Base-by-base conservation (phyloP, 2,329 filamentous ascomycete species). In the Cladosporium cucumerinum region DNA sequence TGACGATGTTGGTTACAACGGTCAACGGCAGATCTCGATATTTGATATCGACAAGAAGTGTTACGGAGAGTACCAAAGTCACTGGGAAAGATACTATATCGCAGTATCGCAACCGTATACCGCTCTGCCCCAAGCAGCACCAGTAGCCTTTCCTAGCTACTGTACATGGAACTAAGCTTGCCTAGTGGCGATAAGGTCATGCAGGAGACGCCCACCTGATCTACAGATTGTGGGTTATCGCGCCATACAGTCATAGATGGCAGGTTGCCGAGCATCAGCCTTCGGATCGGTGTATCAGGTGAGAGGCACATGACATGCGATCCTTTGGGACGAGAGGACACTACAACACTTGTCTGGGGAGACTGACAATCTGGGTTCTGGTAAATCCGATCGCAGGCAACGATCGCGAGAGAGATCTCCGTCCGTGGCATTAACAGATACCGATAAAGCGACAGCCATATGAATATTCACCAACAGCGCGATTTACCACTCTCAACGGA, bases 101-200 rank as follows among this genome's bases (percentile, higher is more conserved):
- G 14, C 32, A 30, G 49, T 28, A 58, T 46, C 55, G 23, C 32
- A 34, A 43, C 32, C 23, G n/a, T 36, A 58, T 58, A 58, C 55
- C 55, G 55, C 55, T 25, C 23, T 34, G 32, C 54, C 28, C 4
- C 18, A 26, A 34, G 25, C 54, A 57, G 30, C 12, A 57, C 30
- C 30, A 23, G 30, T 34, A 39, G 54, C 30, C 48, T 52, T 36
- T 34, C 28, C 54, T 54, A 54, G 51, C 51, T 54, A 28, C n/a
- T n/a, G n/a, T n/a, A n/a, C 51, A 54, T 28, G 48, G 3, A 54
- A 54, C 51, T 54, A 54, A 54, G 51, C 18, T 54, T 32, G 51
- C 28, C 51, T 58, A 58, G 34, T 21, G 23, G 36, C 55, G 55
- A 58, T 58, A 58, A 58, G 55, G 55, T 58, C 55, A 58, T 58